A percentile compares a stretch with the other conserved stretches of the same genome.
phyloP scores from a whole-genome alignment of 331 rosid species.

The Malus hybrid region DNA sequence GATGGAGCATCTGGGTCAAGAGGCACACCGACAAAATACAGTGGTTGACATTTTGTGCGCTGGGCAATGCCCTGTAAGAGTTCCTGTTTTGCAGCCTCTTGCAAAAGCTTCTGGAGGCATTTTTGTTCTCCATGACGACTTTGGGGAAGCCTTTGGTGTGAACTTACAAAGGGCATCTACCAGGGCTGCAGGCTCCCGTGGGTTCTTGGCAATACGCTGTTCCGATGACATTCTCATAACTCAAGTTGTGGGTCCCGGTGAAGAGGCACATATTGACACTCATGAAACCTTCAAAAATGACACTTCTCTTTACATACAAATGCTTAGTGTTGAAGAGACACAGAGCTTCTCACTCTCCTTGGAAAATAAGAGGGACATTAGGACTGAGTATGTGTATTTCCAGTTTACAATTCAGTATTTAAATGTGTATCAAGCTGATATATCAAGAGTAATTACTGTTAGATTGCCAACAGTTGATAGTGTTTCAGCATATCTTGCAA shows the following conservation, averaged over 20 bases:
- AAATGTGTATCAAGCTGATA: slow-evolving; percentile 85
- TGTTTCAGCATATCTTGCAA: slow-evolving; percentile 73
- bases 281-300: slow-evolving; percentile 83
- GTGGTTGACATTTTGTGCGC: slow-evolving; percentile 91
- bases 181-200: slow-evolving; percentile 94
- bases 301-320: slow-evolving; percentile 75
- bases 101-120: slow-evolving; percentile 97
- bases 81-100: slow-evolving; percentile 92
- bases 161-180: slow-evolving; percentile 93
- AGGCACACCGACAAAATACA: slow-evolving; percentile 69
- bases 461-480: slow-evolving; percentile 83
- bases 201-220: slow-evolving; percentile 80
- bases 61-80: slow-evolving; percentile 97
- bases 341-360: slow-evolving; percentile 85
- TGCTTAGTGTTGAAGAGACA: slow-evolving; percentile 92
- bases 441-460: slow-evolving; percentile 78
- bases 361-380: slow-evolving; percentile 87
- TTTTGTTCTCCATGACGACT: slow-evolving; percentile 93
- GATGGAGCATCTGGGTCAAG: slow-evolving; percentile 89
- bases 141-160: slow-evolving; percentile 99
- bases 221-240: slow-evolving; percentile 85
- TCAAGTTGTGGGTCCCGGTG: slow-evolving; percentile 98
- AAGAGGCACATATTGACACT: slow-evolving; percentile 87
- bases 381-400: slow-evolving; percentile 67
- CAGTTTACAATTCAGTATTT: slow-evolving; percentile 87